Conservation (phyloP, 345 rosid species). For the Salix dunnii region DNA sequence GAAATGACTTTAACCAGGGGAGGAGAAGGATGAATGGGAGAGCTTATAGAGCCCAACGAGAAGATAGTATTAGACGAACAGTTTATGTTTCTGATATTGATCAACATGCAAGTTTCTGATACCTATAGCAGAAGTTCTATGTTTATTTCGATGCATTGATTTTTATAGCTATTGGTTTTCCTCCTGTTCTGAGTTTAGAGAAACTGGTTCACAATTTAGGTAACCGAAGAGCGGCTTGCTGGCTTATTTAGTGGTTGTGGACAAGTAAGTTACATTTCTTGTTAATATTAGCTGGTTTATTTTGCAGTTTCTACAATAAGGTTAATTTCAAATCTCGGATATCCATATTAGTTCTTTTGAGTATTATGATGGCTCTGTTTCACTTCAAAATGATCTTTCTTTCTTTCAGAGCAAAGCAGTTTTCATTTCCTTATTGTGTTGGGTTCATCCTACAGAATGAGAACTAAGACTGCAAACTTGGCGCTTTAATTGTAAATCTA, state of each 20-base stretch:
- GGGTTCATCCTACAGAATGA: neutral
- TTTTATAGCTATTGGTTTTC: slow-evolving; percentile 3
- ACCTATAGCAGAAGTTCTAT: neutral
- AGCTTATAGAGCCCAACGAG: slow-evolving; percentile 56
- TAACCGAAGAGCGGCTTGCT: slow-evolving; percentile 88
- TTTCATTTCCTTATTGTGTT: neutral
- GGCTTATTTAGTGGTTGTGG: slow-evolving; percentile 70
- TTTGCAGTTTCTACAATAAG: neutral
- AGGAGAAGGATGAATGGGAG: slow-evolving; percentile 58
- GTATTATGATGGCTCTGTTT: neutral
- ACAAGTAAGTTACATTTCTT: slow-evolving; percentile 50
- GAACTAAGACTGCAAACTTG: neutral
- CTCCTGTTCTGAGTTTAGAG: slow-evolving; percentile 4
- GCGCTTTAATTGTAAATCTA: no score
- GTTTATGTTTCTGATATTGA: slow-evolving; percentile 65
- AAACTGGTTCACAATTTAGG: slow-evolving; percentile 34
- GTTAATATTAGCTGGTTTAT: neutral
- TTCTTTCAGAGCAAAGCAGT: neutral
- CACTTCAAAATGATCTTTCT: neutral
- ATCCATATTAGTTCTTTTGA: neutral
- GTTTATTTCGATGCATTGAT: neutral
- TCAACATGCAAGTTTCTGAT: slow-evolving; percentile 42
- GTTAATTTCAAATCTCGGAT: neutral
- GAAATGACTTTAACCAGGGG: slow-evolving; percentile 54
- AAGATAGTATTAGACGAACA: slow-evolving; percentile 59